Percentiles rank a stretch among this genome's conserved stretches.
These are phyloP conservation scores for Cicer judaicum DNA, from an alignment of 306 rosid species.

Conservation along the genomic window DNA sequence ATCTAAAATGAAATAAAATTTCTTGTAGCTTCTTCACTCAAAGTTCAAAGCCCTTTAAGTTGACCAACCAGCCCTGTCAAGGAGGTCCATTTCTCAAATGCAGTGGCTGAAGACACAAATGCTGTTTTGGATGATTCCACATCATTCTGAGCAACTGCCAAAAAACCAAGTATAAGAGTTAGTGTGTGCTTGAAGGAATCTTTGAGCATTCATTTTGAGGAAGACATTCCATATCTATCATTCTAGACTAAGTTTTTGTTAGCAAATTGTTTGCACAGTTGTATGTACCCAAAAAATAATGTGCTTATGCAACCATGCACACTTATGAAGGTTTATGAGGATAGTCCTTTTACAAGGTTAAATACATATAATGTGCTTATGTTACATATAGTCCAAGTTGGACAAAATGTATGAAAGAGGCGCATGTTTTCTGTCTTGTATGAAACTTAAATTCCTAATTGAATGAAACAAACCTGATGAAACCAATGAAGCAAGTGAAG, in stretches of 20 bases:
- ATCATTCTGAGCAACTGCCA: slow-evolving; percentile 74
- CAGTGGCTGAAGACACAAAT: slow-evolving; percentile 77
- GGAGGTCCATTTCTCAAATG: slow-evolving; percentile 93
- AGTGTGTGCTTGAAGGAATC: slow-evolving; percentile 6
- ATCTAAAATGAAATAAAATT: slow-evolving; percentile 28
- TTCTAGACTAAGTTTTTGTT: background rate
- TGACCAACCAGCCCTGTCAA: slow-evolving; percentile 71
- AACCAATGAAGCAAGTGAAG: slow-evolving; percentile 79
- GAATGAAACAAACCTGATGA: slow-evolving; percentile 69
- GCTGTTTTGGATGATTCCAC: slow-evolving; percentile 84
- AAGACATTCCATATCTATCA: background rate
- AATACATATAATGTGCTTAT: background rate
- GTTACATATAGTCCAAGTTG: background rate
- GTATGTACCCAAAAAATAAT: background rate
- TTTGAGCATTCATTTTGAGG: background rate
- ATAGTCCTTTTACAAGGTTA: background rate
- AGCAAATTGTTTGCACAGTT: slow-evolving; percentile 15
- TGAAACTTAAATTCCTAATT: slow-evolving; percentile 23
- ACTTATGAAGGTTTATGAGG: background rate
- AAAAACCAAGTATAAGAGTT: slow-evolving; percentile 37
- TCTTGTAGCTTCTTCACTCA: slow-evolving; percentile 41
- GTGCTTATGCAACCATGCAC: background rate
- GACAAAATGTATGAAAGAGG: no score
- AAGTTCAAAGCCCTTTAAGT: slow-evolving; percentile 86
- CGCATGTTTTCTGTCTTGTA: background rate